Conservation (phyloP, 768 basidiomycete genomes). For the Podaxis mareebaensis region DNA sequence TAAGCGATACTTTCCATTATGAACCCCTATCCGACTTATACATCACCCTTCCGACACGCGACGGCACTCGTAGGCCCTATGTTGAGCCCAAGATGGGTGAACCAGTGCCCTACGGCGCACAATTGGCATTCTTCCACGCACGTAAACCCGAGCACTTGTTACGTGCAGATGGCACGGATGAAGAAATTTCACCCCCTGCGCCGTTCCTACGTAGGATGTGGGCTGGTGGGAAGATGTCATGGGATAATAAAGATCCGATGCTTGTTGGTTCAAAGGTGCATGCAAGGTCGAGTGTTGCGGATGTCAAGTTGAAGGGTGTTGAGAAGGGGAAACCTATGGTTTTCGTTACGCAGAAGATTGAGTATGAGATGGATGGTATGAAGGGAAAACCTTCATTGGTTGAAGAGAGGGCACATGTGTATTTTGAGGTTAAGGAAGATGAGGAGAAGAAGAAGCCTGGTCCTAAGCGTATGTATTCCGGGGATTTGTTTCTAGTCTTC, state of each 20-base stretch:
- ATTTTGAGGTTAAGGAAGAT: constrained; percentile 32
- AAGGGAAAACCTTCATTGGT: constrained; percentile 45
- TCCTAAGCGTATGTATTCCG: not conserved
- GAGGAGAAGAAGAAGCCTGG: constrained; percentile 17
- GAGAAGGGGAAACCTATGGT: constrained; percentile 67
- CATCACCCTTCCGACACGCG: constrained; percentile 72
- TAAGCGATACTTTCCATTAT: constrained; percentile 50
- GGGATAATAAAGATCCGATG: constrained; percentile 51
- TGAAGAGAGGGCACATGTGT: constrained; percentile 74
- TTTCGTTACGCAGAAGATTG: constrained; percentile 68
- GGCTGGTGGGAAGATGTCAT: constrained; percentile 70
- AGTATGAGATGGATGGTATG: constrained; percentile 44
- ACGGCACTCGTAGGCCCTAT: constrained; percentile 50
- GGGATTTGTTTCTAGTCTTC: too few relatives aligned
- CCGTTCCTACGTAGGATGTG: constrained; percentile 83
- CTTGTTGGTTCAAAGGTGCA: constrained; percentile 52
- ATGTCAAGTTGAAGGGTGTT: constrained; percentile 66
- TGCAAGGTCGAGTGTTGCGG: constrained; percentile 48
- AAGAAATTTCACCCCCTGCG: constrained; percentile 68
- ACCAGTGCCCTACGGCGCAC: constrained; percentile 61
- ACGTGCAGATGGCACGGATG: constrained; percentile 71
- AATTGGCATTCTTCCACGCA: constrained; percentile 75
- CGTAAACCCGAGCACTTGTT: constrained; percentile 57
- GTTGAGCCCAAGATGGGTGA: constrained; percentile 39
- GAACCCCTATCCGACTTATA: constrained; percentile 67